Evolutionary conservation across 169 alveolate species (phyloP), one percentile per base, ranked within the genome.

Genomic region (Plasmodium inui): DNA sequence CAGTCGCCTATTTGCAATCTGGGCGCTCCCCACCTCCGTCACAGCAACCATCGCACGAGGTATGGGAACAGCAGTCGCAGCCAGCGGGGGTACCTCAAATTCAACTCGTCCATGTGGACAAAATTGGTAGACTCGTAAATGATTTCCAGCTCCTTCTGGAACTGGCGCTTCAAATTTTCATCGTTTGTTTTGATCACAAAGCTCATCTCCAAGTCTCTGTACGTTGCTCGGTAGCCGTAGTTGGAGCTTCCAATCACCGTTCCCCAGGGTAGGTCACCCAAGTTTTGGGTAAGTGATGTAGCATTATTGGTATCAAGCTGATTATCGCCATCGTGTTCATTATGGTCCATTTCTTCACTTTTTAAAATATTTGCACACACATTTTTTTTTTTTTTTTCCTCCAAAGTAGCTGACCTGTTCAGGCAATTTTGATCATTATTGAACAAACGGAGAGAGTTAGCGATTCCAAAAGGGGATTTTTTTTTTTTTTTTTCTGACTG

Each of bases 181-280:
- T 96, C 95, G 83, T 95, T 96, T 50, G 98, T 95, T 84, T 96
- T 96, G 26, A 96, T 93, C n/a, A 95, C 67, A 71, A 95, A 73
- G 67, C 93, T 92, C 94, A 96, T 88, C 72, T 96, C 98, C 84
- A 96, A 78, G 71, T 96, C 98, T 96, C 93, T 92, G 76, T 89
- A 88, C 12, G 88, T 88, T 37, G 98, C 96, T 72, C 98, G 88
- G 73, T 91, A 78, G 17, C 97, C 96, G 78, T 93, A 92, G 93
- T 96, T 96, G 8, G 98, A 96, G 74, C 98, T 96, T 3, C 98
- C 98, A 30, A 96, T 96, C 12, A 95, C 94, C 72, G 95, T 96
- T 1, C 96, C 85, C 88, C 97, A 95, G 14, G 98, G 98, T 32
- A 92, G 90, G 32, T 61, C 72, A 50, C 72, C 83, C 28, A 41